Conservation (phyloP, 2,329 filamentous ascomycete genomes). For the Colletotrichum paranaense region DNA sequence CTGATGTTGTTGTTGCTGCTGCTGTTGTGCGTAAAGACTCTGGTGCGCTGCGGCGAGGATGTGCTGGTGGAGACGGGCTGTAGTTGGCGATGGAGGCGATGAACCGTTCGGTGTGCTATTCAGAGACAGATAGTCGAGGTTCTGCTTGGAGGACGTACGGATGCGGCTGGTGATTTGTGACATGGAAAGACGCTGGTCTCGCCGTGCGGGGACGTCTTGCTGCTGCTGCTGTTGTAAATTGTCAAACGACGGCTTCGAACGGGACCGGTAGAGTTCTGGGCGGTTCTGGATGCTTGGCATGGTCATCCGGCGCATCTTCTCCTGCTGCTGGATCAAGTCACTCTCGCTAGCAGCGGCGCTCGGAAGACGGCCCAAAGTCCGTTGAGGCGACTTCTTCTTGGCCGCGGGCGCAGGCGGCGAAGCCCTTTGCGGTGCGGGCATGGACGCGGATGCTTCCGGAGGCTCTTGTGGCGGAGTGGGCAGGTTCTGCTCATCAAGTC, state of each 20-base stretch:
- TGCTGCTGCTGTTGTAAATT: conserved; percentile 44
- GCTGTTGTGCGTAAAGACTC: conserved; percentile 47
- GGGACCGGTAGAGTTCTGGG: conserved; percentile 52
- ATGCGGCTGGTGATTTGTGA: conserved; percentile 53
- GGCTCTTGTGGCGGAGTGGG: conserved; percentile 50
- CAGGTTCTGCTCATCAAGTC: conserved; percentile 55
- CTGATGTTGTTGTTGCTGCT: conserved; percentile 36
- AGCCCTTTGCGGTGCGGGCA: conserved; percentile 49
- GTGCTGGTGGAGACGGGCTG: conserved; percentile 52
- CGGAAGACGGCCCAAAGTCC: conserved; percentile 52
- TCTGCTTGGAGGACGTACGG: conserved; percentile 51
- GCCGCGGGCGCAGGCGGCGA: conserved; percentile 47
- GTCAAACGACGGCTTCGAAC: conserved; percentile 62
- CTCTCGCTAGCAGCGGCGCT: conserved; percentile 62
- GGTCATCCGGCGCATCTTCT: conserved; percentile 68
- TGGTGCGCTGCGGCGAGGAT: conserved; percentile 38
- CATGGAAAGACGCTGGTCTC: conserved; percentile 61
- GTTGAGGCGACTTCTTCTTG: conserved; percentile 51
- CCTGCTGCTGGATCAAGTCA: conserved; percentile 65
- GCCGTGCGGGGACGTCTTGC: conserved; percentile 52
- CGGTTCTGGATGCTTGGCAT: conserved; percentile 54
- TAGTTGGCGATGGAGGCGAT: conserved; percentile 61
- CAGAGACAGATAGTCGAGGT: conserved; percentile 70
- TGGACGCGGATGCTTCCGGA: conserved; percentile 49
- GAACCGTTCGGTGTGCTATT: conserved; percentile 57